These are phyloP conservation scores for Sarocladium oryzae DNA, from an alignment of 2,329 filamentous ascomycete genomes.

Conservation along the genomic window DNA sequence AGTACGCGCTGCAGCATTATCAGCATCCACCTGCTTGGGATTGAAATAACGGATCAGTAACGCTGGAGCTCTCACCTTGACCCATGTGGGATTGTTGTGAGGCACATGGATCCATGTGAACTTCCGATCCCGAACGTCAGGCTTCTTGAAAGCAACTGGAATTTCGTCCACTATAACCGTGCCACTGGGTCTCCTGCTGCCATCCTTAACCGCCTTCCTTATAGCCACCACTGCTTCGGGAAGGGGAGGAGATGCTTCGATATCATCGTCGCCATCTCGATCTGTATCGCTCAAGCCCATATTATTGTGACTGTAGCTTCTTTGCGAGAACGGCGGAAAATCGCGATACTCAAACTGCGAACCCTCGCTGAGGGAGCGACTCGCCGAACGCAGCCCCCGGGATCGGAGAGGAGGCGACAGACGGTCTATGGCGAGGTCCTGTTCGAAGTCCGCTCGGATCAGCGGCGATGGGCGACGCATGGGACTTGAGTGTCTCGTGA, in stretches of 20 bases:
- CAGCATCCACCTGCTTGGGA: too few species aligned
- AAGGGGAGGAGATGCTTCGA: slow-evolving; percentile 24
- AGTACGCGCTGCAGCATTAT: slow-evolving; percentile 32
- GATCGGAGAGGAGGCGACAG: slow-evolving; percentile 28
- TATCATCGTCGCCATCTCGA: slow-evolving; percentile 16
- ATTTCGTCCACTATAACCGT: slow-evolving; percentile 23
- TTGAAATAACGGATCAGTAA: too few species aligned
- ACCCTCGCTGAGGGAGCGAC: slow-evolving; percentile 30
- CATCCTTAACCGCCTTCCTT: slow-evolving; percentile 18
- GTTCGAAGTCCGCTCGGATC: slow-evolving; percentile 29
- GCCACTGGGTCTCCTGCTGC: slow-evolving; percentile 17
- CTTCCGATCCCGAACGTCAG: slow-evolving; percentile 32
- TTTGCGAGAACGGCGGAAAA: slow-evolving; percentile 29
- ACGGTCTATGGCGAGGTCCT: slow-evolving; percentile 31
- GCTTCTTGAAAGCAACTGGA: slow-evolving; percentile 24
- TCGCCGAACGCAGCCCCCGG: slow-evolving; percentile 23
- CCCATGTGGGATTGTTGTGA: slow-evolving; percentile 52
- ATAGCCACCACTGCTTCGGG: slow-evolving; percentile 28
- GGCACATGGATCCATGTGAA: slow-evolving; percentile 54
- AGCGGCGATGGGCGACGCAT: slow-evolving; percentile 25
- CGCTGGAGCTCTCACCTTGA: slow-evolving; percentile 46
- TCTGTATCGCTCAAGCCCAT: slow-evolving; percentile 11
- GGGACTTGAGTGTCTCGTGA: slow-evolving; percentile 23
- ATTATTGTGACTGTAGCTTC: slow-evolving; percentile 24
- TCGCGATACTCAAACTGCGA: slow-evolving; percentile 26